These are phyloP conservation scores for Lentinula sp. DNA, from an alignment of 768 basidiomycete species.

Conservation along the genomic window DNA sequence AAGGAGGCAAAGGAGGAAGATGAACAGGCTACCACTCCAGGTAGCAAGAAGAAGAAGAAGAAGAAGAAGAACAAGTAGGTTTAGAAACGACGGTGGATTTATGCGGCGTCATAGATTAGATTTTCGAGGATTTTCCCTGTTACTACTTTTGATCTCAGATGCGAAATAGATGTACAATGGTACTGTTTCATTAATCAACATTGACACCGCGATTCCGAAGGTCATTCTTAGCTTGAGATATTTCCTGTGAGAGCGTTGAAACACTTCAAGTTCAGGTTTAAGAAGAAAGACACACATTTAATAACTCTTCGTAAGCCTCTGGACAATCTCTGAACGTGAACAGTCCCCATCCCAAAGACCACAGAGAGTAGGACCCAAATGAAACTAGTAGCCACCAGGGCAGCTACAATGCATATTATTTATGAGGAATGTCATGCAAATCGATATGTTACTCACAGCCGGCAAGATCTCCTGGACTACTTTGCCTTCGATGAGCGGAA, in stretches of 20 bases:
- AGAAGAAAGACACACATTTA: slow-evolving; percentile 38
- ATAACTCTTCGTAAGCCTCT: slow-evolving; percentile 69
- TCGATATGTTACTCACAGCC: slow-evolving; percentile 37
- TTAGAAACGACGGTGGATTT: not conserved
- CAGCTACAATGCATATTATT: slow-evolving; percentile 34
- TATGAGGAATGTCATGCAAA: not conserved
- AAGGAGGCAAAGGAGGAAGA: slow-evolving; percentile 15
- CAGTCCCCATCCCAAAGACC: slow-evolving; percentile 71
- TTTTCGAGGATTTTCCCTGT: too few species aligned
- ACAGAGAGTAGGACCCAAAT: slow-evolving; percentile 75
- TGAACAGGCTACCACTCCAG: slow-evolving; percentile 11
- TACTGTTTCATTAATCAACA: slow-evolving; percentile 29
- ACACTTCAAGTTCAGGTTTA: slow-evolving; percentile 6
- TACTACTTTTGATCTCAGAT: not conserved
- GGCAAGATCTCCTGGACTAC: slow-evolving; percentile 48
- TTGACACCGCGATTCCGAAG: slow-evolving; percentile 37
- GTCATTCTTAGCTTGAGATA: slow-evolving; percentile 46
- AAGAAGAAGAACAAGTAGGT: slow-evolving; percentile 14
- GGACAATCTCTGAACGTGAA: slow-evolving; percentile 73
- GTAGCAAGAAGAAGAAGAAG: slow-evolving; percentile 15
- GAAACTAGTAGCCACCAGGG: slow-evolving; percentile 81
- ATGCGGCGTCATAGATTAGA: not conserved
- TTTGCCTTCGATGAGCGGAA: slow-evolving; percentile 46
- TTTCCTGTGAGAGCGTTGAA: slow-evolving; percentile 39
- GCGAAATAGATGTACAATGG: not conserved